These are phyloP conservation scores for Russula virescens DNA, from an alignment of 768 basidiomycete species.

Conservation along the genomic window DNA sequence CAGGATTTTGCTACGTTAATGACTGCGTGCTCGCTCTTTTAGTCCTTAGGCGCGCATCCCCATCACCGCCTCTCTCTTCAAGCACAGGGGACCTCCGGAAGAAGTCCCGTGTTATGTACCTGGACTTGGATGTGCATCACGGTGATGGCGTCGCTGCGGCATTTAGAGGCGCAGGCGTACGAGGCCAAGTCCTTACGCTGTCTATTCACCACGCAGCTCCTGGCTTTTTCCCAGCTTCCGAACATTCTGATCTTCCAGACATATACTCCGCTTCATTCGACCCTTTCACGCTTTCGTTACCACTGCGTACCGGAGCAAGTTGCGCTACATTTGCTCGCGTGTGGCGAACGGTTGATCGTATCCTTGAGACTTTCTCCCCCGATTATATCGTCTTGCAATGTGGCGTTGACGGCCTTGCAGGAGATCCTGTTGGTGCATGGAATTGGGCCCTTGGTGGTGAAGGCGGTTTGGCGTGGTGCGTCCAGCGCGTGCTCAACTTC, in stretches of 20 bases:
- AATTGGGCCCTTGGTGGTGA: constrained; percentile 59
- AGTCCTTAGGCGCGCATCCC: constrained; percentile 45
- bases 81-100: constrained; percentile 15
- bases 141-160: constrained; percentile 84
- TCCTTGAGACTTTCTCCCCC: constrained; percentile 59
- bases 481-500: constrained; percentile 42
- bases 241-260: constrained; percentile 43
- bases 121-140: constrained; percentile 91
- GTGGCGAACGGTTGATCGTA: constrained; percentile 56
- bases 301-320: constrained; percentile 69
- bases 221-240: constrained; percentile 76
- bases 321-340: constrained; percentile 53
- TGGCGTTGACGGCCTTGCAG: constrained; percentile 81
- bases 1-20: constrained; percentile 93
- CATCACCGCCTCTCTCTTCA: constrained; percentile 7
- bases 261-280: constrained; percentile 38
- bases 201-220: constrained; percentile 80
- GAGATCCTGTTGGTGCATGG: constrained; percentile 72
- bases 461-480: constrained; percentile 63
- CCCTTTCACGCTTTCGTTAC: constrained; percentile 73
- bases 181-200: constrained; percentile 47
- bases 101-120: constrained; percentile 72
- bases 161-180: constrained; percentile 38
- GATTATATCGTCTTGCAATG: constrained; percentile 82
- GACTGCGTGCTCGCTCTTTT: constrained; percentile 83